Percentiles rank a stretch among this genome's conserved stretches.
These are phyloP conservation scores for Chrysophaeum taylorii DNA, from an alignment of 352 stramenopile species.

Conservation along the genomic window DNA sequence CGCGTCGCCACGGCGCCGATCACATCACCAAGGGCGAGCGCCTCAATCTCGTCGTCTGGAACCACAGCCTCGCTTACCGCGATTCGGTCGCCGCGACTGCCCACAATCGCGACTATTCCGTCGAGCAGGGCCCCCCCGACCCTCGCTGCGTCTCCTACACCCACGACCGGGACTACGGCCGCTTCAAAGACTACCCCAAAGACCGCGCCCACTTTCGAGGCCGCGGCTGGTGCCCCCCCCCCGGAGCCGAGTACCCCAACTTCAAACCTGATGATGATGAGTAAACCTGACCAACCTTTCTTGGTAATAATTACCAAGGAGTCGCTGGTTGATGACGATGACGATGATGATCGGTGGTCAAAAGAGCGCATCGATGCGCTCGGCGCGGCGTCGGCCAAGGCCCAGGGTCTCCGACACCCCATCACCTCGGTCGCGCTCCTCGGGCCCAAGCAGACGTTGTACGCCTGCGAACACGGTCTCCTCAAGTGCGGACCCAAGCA, in stretches of 20 bases:
- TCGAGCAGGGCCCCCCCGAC: constrained; percentile 20
- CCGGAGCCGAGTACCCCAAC: background rate
- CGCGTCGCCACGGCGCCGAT: constrained; percentile 30
- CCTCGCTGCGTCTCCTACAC: constrained; percentile 28
- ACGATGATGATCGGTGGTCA: no score
- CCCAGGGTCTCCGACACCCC: background rate
- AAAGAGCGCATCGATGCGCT: constrained; percentile 10
- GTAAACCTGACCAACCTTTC: no score
- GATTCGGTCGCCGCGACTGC: constrained; percentile 4
- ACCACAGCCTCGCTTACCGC: constrained; percentile 23
- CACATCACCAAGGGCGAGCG: constrained; percentile 26
- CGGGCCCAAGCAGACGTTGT: background rate
- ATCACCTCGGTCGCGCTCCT: background rate
- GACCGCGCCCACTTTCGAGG: no score
- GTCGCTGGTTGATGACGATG: no score
- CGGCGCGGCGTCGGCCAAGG: background rate
- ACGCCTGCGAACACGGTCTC: background rate
- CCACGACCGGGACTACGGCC: constrained; percentile 27
- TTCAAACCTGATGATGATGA: background rate
- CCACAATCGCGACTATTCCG: constrained; percentile 18
- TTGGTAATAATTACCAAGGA: no score
- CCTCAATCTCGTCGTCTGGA: constrained; percentile 35
- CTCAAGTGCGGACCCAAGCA: constrained; percentile 4
- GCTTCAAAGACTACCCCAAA: background rate
- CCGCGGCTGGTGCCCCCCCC: constrained; percentile 12